phyloP scores from a whole-genome alignment of 306 rosid species.

The Cercis canadensis region DNA sequence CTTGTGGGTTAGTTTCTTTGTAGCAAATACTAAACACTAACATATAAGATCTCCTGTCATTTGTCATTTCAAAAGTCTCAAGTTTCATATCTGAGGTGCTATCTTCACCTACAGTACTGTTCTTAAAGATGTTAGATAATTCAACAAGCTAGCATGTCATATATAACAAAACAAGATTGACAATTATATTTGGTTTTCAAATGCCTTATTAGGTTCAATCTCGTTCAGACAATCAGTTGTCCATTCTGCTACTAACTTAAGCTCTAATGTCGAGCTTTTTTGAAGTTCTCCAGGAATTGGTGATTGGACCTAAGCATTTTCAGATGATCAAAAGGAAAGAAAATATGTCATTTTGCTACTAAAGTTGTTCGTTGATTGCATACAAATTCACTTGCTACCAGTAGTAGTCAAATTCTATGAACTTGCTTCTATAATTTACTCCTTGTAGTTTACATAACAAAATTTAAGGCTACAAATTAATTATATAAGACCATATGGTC shows the following conservation, averaged over 20 bases:
- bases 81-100: neutral
- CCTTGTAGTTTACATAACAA: constrained; percentile 35
- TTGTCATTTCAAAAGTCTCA: neutral
- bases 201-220: neutral
- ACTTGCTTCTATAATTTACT: constrained; percentile 29
- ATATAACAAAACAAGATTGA: no score
- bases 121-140: no score
- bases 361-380: no score
- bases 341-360: no score
- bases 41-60: neutral
- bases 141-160: no score
- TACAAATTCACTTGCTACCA: constrained; percentile 3
- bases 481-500: constrained; percentile 43
- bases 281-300: no score
- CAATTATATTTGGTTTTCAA: no score
- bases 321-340: no score
- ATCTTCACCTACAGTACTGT: neutral
- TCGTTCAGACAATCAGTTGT: neutral
- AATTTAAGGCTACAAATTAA: constrained; percentile 31
- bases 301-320: no score
- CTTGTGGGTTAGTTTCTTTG: no score
- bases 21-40: neutral
- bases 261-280: no score
- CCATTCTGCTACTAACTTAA: neutral
- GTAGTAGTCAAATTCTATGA: constrained; percentile 12